Percentiles rank a stretch among this genome's conserved stretches.
Evolutionary conservation across 1,284 basidiomycete species (phyloP).

Genomic region (Agaricales sp.): DNA sequence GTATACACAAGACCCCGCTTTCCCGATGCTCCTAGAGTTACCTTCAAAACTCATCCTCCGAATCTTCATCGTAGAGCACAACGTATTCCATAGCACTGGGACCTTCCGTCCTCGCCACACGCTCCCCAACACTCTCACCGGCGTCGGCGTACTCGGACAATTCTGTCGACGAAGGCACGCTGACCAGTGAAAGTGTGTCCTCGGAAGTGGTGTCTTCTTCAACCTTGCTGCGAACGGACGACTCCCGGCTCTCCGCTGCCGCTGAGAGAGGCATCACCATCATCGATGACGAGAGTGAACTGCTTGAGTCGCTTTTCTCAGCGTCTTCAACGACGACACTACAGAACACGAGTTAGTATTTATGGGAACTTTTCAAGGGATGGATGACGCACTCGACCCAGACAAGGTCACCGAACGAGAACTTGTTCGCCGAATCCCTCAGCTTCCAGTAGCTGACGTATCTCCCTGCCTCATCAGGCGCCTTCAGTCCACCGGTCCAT

Average conservation of each 20-base stretch:
- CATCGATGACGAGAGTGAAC: slow-evolving; percentile 53
- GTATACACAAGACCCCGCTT: too few species aligned
- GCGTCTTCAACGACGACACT: slow-evolving; percentile 58
- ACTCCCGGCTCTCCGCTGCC: slow-evolving; percentile 14
- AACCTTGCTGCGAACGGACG: slow-evolving; percentile 35
- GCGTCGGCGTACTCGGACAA: slow-evolving; percentile 17
- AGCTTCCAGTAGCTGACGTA: slow-evolving; percentile 73
- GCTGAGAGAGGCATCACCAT: slow-evolving; percentile 55
- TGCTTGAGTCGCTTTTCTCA: slow-evolving; percentile 26
- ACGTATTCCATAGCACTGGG: slow-evolving; percentile 47
- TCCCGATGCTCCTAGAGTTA: too few species aligned
- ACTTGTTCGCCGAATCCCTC: slow-evolving; percentile 39
- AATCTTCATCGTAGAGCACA: slow-evolving; percentile 56
- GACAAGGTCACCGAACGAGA: slow-evolving; percentile 59
- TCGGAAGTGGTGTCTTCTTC: slow-evolving; percentile 42
- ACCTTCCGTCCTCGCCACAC: slow-evolving; percentile 26
- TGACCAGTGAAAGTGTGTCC: slow-evolving; percentile 55
- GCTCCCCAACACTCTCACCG: slow-evolving; percentile 43
- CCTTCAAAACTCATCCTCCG: slow-evolving; percentile 42
- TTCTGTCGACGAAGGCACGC: slow-evolving; percentile 37
- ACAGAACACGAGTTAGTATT: slow-evolving; percentile 8
- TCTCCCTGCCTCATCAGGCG: slow-evolving; percentile 61
- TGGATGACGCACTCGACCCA: slow-evolving; percentile 57
- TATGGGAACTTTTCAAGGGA: slow-evolving; percentile 1
- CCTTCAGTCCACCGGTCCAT: slow-evolving; percentile 68